Evolutionary conservation across 495 filamentous ascomycete genomes (phyloP).

Genomic region (Lichina pygmaea): DNA sequence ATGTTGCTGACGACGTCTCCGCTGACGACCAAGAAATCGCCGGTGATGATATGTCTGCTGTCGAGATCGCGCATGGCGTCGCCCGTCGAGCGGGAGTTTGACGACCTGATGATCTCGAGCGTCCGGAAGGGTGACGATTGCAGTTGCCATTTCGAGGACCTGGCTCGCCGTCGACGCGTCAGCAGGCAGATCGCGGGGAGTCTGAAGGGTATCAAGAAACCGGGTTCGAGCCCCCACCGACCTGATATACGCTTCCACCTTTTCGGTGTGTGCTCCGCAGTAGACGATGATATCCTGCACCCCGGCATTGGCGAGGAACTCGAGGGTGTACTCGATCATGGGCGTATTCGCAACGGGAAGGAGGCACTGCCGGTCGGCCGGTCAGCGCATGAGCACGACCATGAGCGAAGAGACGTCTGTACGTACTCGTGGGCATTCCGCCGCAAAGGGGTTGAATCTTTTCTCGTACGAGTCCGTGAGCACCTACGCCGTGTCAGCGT

Average conservation of each 20-base stretch:
- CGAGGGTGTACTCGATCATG: constrained; percentile 89
- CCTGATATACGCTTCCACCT: constrained; percentile 67
- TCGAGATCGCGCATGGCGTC: constrained; percentile 92
- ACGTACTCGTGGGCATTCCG: constrained; percentile 66
- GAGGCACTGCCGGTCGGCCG: constrained; percentile 37
- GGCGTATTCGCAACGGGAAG: constrained; percentile 82
- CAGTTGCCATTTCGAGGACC: constrained; percentile 40
- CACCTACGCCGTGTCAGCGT: constrained; percentile 19
- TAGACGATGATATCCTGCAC: constrained; percentile 84
- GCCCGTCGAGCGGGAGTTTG: constrained; percentile 58
- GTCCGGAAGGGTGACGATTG: constrained; percentile 58
- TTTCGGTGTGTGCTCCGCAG: constrained; percentile 66
- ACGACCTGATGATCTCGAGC: constrained; percentile 64
- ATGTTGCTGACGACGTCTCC: constrained; percentile 89
- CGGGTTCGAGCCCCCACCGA: constrained; percentile 7
- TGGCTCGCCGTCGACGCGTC: constrained; percentile 8
- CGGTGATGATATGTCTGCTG: constrained; percentile 54
- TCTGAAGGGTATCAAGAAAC: neutral
- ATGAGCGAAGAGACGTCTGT: neutral
- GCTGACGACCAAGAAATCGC: constrained; percentile 79
- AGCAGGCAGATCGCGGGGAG: too few relatives aligned
- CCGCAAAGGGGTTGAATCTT: constrained; percentile 65
- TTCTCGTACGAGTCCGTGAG: constrained; percentile 88
- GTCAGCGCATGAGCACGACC: neutral
- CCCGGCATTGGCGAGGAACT: constrained; percentile 83